phyloP scores from a whole-genome alignment of 2,329 filamentous ascomycete species.

The Chaetothyriales sp. region DNA sequence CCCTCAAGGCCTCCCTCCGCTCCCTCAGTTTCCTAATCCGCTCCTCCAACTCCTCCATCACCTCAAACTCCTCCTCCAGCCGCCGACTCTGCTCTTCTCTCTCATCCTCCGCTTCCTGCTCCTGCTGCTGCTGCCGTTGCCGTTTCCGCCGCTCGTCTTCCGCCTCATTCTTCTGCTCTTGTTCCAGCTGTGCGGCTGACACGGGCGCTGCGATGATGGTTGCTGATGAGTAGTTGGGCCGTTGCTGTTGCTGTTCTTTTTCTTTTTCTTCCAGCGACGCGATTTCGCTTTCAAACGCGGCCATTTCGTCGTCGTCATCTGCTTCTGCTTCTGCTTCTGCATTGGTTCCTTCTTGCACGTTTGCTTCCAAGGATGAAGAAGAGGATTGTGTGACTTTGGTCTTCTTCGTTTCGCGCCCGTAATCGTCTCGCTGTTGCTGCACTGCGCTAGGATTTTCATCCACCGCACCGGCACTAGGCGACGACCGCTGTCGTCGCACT shows the following conservation, averaged over 20 bases:
- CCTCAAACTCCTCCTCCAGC: slow-evolving; percentile 63
- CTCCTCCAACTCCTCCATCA: slow-evolving; percentile 66
- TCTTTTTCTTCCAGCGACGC: slow-evolving; percentile 31
- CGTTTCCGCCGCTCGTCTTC: slow-evolving; percentile 28
- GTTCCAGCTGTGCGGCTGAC: slow-evolving; percentile 47
- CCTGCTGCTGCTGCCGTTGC: slow-evolving; percentile 29
- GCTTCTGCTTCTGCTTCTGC: not conserved
- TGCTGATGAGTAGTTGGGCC: slow-evolving; percentile 28
- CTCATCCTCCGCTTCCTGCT: slow-evolving; percentile 49
- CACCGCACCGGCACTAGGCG: too few relatives aligned
- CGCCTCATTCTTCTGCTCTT: slow-evolving; percentile 28
- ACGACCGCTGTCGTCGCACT: too few relatives aligned
- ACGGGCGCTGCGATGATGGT: slow-evolving; percentile 56
- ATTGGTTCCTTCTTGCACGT: too few relatives aligned
- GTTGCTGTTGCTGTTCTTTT: slow-evolving; percentile 19
- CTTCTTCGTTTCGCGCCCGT: not conserved
- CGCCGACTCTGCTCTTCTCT: slow-evolving; percentile 60
- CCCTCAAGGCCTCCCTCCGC: slow-evolving; percentile 51
- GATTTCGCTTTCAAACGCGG: slow-evolving; percentile 73
- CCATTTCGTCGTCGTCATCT: slow-evolving; percentile 68
- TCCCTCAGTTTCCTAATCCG: slow-evolving; percentile 55
- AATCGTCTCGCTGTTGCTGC: too few relatives aligned
- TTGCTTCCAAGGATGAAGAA: too few relatives aligned
- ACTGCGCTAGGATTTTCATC: too few relatives aligned
- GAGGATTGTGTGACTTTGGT: slow-evolving; percentile 8